Evolutionary conservation across 2,329 filamentous ascomycete species (phyloP).

Genomic region (Nothophoma quercina): DNA sequence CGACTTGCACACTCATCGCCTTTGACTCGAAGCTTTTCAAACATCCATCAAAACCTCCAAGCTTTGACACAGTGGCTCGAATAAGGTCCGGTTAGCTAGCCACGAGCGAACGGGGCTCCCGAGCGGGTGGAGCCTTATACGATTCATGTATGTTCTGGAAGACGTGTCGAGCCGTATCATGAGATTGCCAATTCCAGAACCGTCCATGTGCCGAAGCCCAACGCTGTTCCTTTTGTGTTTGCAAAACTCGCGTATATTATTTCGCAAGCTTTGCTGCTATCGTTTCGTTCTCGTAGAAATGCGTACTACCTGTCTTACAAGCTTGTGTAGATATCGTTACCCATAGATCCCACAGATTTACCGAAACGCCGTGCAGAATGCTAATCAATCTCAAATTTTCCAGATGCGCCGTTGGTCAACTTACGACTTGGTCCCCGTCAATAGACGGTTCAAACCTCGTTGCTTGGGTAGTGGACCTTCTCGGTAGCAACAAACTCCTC

Average conservation of each 20-base stretch:
- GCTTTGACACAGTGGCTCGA: constrained; percentile 13
- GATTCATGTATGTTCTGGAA: constrained; percentile 28
- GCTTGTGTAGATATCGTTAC: constrained; percentile 12
- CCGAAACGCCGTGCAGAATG: constrained; percentile 16
- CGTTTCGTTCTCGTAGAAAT: background rate
- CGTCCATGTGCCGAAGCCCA: constrained; percentile 5
- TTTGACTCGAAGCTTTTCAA: constrained; percentile 8
- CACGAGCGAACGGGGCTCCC: constrained; percentile 28
- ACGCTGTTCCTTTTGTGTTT: background rate
- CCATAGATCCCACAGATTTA: background rate
- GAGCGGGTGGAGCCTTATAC: constrained; percentile 24
- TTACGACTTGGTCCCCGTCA: background rate
- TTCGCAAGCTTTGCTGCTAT: background rate
- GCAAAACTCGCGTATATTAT: background rate
- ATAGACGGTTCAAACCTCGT: constrained; percentile 47
- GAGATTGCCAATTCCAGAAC: constrained; percentile 19
- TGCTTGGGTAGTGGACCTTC: constrained; percentile 62
- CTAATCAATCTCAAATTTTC: background rate
- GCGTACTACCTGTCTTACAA: background rate
- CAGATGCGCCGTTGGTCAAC: constrained; percentile 7
- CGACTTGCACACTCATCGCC: background rate
- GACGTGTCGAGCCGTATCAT: constrained; percentile 18
- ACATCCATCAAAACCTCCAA: constrained; percentile 1
- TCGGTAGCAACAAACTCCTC: constrained; percentile 61
- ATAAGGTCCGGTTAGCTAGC: constrained; percentile 17